Evolutionary conservation across 2,329 filamentous ascomycete species (phyloP).

Genomic region (Zasmidium citrigriseum): DNA sequence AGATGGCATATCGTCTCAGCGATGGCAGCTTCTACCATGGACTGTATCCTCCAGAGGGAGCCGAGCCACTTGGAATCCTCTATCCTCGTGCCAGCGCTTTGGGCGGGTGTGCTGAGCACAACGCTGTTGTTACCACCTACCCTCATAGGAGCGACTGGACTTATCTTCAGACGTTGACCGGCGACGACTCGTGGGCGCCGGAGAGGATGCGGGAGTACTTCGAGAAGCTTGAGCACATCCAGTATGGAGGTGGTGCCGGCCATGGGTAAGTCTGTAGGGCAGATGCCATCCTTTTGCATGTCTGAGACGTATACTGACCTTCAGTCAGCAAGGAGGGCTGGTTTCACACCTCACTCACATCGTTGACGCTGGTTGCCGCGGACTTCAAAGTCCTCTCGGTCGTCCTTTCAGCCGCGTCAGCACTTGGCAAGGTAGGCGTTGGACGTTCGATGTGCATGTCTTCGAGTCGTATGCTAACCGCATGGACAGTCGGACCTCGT

Average conservation of each 20-base stretch:
- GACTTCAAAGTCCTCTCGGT: conserved; percentile 57
- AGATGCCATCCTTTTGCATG: too few relatives aligned
- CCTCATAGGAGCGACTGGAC: conserved; percentile 63
- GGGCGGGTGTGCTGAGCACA: conserved; percentile 59
- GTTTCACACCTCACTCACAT: conserved; percentile 54
- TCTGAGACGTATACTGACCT: too few relatives aligned
- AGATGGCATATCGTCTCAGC: conserved; percentile 56
- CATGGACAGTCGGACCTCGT: conserved; percentile 40
- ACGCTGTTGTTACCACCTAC: conserved; percentile 61
- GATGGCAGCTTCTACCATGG: conserved; percentile 57
- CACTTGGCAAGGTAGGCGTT: conserved; percentile 49
- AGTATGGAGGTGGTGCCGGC: conserved; percentile 46
- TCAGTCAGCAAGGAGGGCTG: conserved; percentile 59
- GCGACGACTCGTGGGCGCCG: conserved; percentile 60
- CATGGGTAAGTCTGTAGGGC: too few relatives aligned
- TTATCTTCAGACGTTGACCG: conserved; percentile 58
- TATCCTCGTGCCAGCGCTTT: conserved; percentile 61
- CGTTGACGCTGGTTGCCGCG: conserved; percentile 52
- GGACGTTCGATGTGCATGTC: not conserved
- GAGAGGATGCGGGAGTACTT: conserved; percentile 62
- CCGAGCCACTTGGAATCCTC: conserved; percentile 54
- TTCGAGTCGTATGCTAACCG: conserved; percentile 31
- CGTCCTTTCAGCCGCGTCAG: conserved; percentile 53
- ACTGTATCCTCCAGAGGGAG: conserved; percentile 54
- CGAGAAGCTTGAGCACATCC: conserved; percentile 48